Conservation (phyloP, 2,329 filamentous ascomycete genomes). For the Fusarium subtropicale region DNA sequence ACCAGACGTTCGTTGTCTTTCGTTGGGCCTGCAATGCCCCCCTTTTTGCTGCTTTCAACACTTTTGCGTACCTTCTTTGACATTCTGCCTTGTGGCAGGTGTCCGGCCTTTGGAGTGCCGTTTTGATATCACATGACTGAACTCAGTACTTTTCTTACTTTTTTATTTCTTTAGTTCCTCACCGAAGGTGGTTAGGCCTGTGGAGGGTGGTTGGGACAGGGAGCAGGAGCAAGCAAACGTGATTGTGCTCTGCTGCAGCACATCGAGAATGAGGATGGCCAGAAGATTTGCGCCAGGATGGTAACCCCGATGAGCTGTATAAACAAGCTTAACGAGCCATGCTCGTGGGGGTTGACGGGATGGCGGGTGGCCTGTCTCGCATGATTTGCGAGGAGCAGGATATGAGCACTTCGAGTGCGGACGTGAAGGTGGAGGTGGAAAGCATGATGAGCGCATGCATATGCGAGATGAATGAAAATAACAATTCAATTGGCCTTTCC, state of each 20-base stretch:
- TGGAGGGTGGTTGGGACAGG: conserved; percentile 31
- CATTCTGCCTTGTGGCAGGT: conserved; percentile 25
- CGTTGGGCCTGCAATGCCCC: conserved; percentile 29
- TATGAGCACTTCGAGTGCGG: not conserved
- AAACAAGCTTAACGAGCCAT: conserved; percentile 8
- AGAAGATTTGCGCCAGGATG: conserved; percentile 22
- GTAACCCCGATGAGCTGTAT: conserved; percentile 6
- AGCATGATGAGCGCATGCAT: conserved; percentile 30
- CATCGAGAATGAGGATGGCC: conserved; percentile 14
- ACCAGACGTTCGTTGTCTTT: conserved; percentile 44
- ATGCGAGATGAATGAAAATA: conserved; percentile 46
- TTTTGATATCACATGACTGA: conserved; percentile 45
- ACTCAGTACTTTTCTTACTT: conserved; percentile 39
- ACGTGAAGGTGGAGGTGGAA: conserved; percentile 9
- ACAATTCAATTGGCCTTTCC: conserved; percentile 29
- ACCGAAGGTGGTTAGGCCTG: conserved; percentile 32
- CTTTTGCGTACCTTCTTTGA: conserved; percentile 33
- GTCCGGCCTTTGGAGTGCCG: conserved; percentile 21
- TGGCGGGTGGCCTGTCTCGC: conserved; percentile 15
- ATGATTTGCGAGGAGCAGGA: conserved; percentile 11
- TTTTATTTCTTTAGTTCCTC: conserved; percentile 37
- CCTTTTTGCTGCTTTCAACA: conserved; percentile 14
- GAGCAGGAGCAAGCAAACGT: not conserved
- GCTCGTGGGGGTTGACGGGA: conserved; percentile 4
- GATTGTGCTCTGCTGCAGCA: conserved; percentile 4